Evolutionary conservation across 306 rosid genomes (phyloP).

Genomic region (Trifolium pratense): DNA sequence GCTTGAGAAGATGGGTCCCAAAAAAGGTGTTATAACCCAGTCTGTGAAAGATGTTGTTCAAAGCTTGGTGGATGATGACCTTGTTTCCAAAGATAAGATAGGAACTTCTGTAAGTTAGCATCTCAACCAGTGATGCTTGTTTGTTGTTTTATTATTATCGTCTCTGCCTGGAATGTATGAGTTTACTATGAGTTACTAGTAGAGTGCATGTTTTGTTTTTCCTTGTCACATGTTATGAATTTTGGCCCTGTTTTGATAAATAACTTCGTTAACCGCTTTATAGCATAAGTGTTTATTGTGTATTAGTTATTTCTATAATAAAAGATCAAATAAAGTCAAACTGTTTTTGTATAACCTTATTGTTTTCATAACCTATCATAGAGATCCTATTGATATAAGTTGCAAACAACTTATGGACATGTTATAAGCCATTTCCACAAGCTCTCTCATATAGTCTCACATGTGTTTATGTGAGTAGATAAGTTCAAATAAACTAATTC

Average conservation of each 20-base stretch:
- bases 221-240: not conserved
- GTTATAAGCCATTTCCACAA: not conserved
- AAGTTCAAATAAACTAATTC: not conserved
- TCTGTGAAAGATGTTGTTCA: constrained; percentile 96
- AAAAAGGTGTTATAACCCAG: constrained; percentile 88
- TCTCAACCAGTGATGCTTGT: constrained; percentile 9
- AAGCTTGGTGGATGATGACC: constrained; percentile 95
- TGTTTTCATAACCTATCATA: not conserved
- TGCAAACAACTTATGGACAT: not conserved
- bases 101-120: constrained; percentile 90
- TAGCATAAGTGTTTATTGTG: not conserved
- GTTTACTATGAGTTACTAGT: constrained; percentile 2
- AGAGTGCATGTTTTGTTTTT: not conserved
- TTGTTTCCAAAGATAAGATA: constrained; percentile 89
- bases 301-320: too few species aligned
- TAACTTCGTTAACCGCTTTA: not conserved
- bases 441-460: not conserved
- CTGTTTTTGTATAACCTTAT: too few species aligned
- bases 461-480: not conserved
- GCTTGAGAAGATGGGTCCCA: constrained; percentile 92
- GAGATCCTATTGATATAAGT: not conserved
- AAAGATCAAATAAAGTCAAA: not conserved
- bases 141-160: not conserved
- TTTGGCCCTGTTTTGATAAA: not conserved
- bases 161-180: constrained; percentile 2